A percentile compares a stretch with the other conserved stretches of the same genome.
Conservation (phyloP, 2,329 filamentous ascomycete genomes). For the Chalaropsis thielavioides region DNA sequence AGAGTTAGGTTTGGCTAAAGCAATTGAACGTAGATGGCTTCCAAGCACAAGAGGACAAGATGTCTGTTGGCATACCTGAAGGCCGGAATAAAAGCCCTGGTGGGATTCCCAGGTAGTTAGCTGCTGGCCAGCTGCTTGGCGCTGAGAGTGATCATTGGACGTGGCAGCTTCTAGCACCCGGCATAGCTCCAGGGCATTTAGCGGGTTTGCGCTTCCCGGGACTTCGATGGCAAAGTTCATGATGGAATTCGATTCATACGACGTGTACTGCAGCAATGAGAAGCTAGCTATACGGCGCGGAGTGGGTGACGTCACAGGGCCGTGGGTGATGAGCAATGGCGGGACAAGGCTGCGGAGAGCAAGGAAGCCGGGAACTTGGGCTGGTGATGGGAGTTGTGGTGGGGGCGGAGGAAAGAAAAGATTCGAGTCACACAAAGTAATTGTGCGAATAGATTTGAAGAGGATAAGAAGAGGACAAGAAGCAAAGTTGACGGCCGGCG, state of each 20-base stretch:
- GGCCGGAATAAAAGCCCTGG: constrained; percentile 48
- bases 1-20: not conserved
- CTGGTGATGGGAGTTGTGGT: not conserved
- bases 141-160: constrained; percentile 45
- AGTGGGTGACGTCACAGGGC: not conserved
- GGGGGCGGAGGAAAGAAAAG: not conserved
- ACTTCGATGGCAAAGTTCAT: constrained; percentile 67
- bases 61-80: constrained; percentile 40
- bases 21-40: constrained; percentile 4
- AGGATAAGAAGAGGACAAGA: not conserved
- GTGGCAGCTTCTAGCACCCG: constrained; percentile 49
- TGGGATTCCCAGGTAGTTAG: constrained; percentile 57
- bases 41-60: not conserved
- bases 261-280: not conserved
- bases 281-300: not conserved
- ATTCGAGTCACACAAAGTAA: no score
- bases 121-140: constrained; percentile 55
- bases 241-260: constrained; percentile 16
- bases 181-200: constrained; percentile 49
- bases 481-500: not conserved
- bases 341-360: not conserved
- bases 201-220: constrained; percentile 63
- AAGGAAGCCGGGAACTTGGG: not conserved
- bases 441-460: not conserved
- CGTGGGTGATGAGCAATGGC: not conserved